Base-by-base conservation (phyloP, 1,284 basidiomycete species). In the Stygiomarasmius scandens region DNA sequence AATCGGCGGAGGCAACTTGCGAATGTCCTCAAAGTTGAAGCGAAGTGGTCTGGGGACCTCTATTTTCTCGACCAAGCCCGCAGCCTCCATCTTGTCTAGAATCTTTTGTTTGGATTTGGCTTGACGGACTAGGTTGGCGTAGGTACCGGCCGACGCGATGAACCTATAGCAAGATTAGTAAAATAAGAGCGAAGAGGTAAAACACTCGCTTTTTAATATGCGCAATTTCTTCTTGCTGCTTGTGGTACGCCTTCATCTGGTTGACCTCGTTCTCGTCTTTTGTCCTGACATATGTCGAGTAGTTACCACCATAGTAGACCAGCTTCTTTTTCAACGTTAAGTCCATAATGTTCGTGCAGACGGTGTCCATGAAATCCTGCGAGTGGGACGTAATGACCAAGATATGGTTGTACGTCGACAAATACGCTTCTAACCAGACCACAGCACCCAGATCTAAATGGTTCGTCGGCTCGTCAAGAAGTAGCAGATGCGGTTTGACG, bases 81-180 rank as follows among this genome's bases (percentile, higher is more conserved):
- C 96, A n/a, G 96, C 96, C 82, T 98, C 96, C 96, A 99, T 98
- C 86, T 99, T 99, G 84, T 99, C 96, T 75, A 99, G 97, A 64
- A 97, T 97, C 81, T 99, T 98, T 76, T 98, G 96, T 79, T 99
- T 99, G 50, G 95, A 98, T 81, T 99, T 98, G 68, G 96, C 96
- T 78, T 99, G 96, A 73, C 90, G 94, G 70, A 98, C 96, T 67
- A 98, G 85, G 76, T 98, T 99, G 70, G 96, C 96, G 71, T 98
- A 98, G 48, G 96, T 98, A 87, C 96, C 96, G 45, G 96, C 96
- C 44, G 93, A 96, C 14, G 96, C 95, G 67, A 98, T 98, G 83
- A 98, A 95, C 71, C 92, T 94, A 61, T 4, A 25, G 34, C 8
- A 8, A 32, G 19, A 4, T 36, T 53, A 38, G 58, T 55, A 19